Conservation (phyloP, 768 basidiomycete species). For the Strobilomyces dryophilus region DNA sequence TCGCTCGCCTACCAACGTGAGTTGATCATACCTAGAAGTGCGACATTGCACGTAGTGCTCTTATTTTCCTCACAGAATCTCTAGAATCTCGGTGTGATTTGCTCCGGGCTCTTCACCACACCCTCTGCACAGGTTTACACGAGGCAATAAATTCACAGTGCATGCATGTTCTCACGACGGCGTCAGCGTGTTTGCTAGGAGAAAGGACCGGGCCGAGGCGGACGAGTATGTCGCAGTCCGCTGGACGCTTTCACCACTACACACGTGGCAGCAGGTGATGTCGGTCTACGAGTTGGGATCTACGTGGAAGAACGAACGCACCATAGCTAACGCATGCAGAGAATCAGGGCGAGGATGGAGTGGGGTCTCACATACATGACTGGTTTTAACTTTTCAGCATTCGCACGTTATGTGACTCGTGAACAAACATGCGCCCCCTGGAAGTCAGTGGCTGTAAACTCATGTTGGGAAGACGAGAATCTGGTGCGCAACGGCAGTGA, state of each 20-base stretch:
- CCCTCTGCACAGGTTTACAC: neutral
- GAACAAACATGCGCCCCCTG: neutral
- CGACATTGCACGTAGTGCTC: neutral
- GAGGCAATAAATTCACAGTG: constrained; percentile 1
- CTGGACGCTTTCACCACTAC: neutral
- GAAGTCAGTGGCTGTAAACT: neutral
- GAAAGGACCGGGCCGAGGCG: neutral
- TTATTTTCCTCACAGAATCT: neutral
- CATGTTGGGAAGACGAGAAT: constrained; percentile 27
- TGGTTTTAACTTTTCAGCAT: neutral
- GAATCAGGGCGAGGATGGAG: neutral
- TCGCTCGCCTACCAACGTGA: neutral
- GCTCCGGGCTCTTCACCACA: neutral
- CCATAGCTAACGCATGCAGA: neutral
- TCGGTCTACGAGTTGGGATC: neutral
- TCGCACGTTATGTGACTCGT: neutral
- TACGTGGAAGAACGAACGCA: neutral
- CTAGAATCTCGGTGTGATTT: constrained; percentile 3
- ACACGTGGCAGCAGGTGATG: neutral
- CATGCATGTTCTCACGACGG: constrained; percentile 16
- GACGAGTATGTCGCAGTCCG: constrained; percentile 1
- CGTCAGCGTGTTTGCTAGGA: neutral
- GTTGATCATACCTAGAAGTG: neutral
- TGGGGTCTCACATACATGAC: neutral
- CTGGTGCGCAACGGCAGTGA: constrained; percentile 28